These are phyloP conservation scores for Choiromyces venosus DNA, from an alignment of 495 filamentous ascomycete genomes.

Conservation along the genomic window DNA sequence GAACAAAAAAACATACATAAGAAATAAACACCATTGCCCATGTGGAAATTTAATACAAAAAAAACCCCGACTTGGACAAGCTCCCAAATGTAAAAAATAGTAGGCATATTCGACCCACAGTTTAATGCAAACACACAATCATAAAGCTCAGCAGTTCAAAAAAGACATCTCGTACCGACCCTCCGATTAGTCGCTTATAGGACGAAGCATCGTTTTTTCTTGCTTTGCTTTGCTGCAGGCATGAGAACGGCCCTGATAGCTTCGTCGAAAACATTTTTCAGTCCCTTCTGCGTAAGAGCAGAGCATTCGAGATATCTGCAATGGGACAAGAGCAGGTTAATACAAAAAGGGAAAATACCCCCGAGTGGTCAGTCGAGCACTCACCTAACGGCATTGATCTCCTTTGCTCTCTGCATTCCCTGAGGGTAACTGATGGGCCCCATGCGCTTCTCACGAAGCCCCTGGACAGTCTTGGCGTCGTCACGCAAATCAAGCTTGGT, in stretches of 20 bases:
- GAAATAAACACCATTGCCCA: slow-evolving; percentile 38
- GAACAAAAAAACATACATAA: slow-evolving; percentile 15
- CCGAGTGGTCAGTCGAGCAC: background rate
- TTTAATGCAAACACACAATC: background rate
- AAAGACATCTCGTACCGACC: background rate
- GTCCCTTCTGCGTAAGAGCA: slow-evolving; percentile 87
- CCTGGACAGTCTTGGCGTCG: slow-evolving; percentile 71
- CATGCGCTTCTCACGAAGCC: slow-evolving; percentile 79
- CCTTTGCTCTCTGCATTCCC: slow-evolving; percentile 75
- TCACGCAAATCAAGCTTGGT: slow-evolving; percentile 96
- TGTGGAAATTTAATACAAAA: slow-evolving; percentile 34
- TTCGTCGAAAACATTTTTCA: slow-evolving; percentile 98
- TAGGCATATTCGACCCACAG: background rate
- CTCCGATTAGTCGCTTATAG: slow-evolving; percentile 20
- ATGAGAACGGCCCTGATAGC: slow-evolving; percentile 59
- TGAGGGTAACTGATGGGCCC: slow-evolving; percentile 85
- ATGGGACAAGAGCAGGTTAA: slow-evolving; percentile 2
- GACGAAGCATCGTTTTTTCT: slow-evolving; percentile 24
- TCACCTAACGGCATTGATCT: slow-evolving; percentile 63
- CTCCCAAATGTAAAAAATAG: background rate
- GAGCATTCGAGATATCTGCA: slow-evolving; percentile 97
- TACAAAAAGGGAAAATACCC: background rate
- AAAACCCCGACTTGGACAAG: slow-evolving; percentile 25
- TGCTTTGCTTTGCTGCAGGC: slow-evolving; percentile 27
- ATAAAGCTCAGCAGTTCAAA: slow-evolving; percentile 4